Base-by-base conservation (phyloP, 2,329 filamentous ascomycete genomes). In the Diaporthe sp. region DNA sequence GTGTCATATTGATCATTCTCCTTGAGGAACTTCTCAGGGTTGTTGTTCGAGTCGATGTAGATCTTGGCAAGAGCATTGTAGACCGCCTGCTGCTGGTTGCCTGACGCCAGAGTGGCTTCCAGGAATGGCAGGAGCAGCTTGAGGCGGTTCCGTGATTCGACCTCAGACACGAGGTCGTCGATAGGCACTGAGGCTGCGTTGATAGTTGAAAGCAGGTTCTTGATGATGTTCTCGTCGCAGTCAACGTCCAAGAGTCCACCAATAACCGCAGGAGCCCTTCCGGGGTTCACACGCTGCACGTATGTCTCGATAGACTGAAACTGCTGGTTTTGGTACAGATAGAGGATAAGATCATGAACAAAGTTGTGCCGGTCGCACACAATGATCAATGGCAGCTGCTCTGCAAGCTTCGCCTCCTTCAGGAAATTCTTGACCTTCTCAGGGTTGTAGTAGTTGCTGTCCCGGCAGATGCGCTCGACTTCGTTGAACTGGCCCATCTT, bases 321-420 rank as follows among this genome's bases (percentile, higher is more conserved):
- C 83, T 98, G 96, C 86, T 99, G 96, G 86, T 98, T 98, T 89
- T 98, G 97, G 88, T 99, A 99, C 12, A 99, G 91, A 86, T 97
- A 98, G 31, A 99, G 90, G 60, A 99, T 95, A 82, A 99, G 86
- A 82, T 99, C 97, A 82, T 99, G 97, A 57, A 98, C 95, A 82
- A 99, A 98, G 88, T 98, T 98, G 90, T 97, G 98, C n/a, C 96
- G 95, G 83, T 99, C 97, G 86, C 97, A 99, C 76, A 99, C 95
- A 80, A 98, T 98, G 86, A 99, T 99, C 73, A 99, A 88, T 58
- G 97, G 97, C 58, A 99, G 90, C 86, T 98, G 96, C 85, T 99
- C 97, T 2, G 93, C 92, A 60, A 99, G 89, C 79, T 93, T 94
- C 73, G 97, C 96, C 84, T 99, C 97, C 88, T 99, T 99, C 77